Conservation (phyloP, 495 filamentous ascomycete genomes). For the Daldinia concentrica region DNA sequence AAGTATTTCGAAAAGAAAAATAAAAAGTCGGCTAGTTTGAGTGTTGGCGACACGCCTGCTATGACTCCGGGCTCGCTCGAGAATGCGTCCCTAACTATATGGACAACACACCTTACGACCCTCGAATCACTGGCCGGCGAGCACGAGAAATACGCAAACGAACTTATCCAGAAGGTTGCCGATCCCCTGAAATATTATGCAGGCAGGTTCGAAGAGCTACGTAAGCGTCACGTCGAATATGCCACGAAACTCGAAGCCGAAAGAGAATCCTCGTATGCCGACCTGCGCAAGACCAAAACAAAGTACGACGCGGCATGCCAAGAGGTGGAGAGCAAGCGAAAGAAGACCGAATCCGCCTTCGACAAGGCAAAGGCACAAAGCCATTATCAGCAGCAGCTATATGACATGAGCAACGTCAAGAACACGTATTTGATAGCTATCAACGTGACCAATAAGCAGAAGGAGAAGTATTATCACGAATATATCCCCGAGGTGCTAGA, state of each 20-base stretch:
- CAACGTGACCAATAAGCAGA: constrained; percentile 95
- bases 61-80: constrained; percentile 97
- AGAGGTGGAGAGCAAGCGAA: constrained; percentile 92
- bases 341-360: constrained; percentile 90
- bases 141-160: constrained; percentile 82
- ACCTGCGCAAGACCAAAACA: constrained; percentile 88
- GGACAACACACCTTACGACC: constrained; percentile 90
- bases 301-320: constrained; percentile 94
- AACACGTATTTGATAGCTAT: constrained; percentile 96
- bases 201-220: constrained; percentile 84
- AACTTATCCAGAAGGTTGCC: constrained; percentile 79
- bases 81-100: constrained; percentile 94
- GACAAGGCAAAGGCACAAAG: constrained; percentile 90
- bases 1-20: constrained; percentile 97
- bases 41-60: constrained; percentile 91
- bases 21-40: constrained; percentile 85
- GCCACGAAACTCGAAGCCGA: constrained; percentile 89
- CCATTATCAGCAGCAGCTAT: constrained; percentile 86
- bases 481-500: constrained; percentile 94
- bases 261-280: constrained; percentile 80
- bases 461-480: constrained; percentile 95
- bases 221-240: constrained; percentile 90
- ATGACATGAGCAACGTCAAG: constrained; percentile 97
- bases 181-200: constrained; percentile 81
- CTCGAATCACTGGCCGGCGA: constrained; percentile 88